Evolutionary conservation across 2,329 filamentous ascomycete genomes (phyloP), one percentile per base, ranked within the genome.

Genomic region (Salinomyces thailandicus): DNA sequence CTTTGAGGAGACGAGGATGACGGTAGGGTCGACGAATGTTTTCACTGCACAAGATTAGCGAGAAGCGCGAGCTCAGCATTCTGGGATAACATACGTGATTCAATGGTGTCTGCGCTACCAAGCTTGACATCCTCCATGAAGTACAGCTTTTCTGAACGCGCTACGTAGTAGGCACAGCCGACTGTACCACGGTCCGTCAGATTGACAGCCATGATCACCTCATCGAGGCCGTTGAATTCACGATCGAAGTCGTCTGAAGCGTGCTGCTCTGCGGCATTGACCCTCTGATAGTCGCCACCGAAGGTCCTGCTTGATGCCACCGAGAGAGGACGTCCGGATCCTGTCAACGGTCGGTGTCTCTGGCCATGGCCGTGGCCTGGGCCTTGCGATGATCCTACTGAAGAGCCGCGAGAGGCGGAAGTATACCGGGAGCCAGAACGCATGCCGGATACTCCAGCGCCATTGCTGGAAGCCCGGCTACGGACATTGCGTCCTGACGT

Each of bases 91-190:
- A 46, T 42, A 68, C 67, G 50, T 32, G 60, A 50, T 45, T 70
- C 63, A 11, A 71, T 52, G 9, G 79, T 63, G 22, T 84, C 77
- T n/a, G 75, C 56, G n/a, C 75, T 77, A 4, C 78, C 80, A 46
- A 76, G 67, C 12, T 73, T 68, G 7, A 84, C 69, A 47, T 95
- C 87, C 53, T 89, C 78, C 54, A 93, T 77, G 29, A 94, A 68
- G 40, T 74, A 80, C 3, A 95, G 60, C 22, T 69, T 75, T 50
- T 83, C 78, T 26, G 85, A 75, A 17, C 70, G 63, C 5, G 79
- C 77, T 31, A 79, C 66, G 54, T 89, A 94, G 54, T 89, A 93
- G 31, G 84, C 80, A 57, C 86, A 95, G 1, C 89, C 89, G 13
- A 94, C 68, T 0, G 72, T 77, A 1, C 73, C 77, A 18, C 74